Evolutionary conservation across 768 basidiomycete genomes (phyloP).

Genomic region (Trametes sanguinea): DNA sequence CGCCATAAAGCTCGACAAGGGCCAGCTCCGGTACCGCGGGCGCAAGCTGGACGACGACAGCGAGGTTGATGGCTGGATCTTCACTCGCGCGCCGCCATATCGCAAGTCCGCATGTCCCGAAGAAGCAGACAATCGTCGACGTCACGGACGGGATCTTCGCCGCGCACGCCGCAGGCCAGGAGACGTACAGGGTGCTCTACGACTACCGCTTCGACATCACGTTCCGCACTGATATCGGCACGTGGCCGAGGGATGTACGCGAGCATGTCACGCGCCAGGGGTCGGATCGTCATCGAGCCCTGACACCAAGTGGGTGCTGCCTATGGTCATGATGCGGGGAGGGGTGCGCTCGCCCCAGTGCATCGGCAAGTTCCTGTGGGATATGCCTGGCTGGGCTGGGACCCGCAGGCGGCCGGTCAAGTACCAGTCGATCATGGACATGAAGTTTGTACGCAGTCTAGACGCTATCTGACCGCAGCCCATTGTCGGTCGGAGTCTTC

Average conservation of each 20-base stretch:
- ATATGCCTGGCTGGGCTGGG: not conserved
- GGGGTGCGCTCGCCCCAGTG: not conserved
- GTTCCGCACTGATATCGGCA: conserved; percentile 40
- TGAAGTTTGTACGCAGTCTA: conserved; percentile 21
- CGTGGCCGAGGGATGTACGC: conserved; percentile 44
- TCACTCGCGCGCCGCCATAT: conserved; percentile 54
- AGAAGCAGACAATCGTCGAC: conserved; percentile 39
- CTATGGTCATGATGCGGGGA: conserved; percentile 39
- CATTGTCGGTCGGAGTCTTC: not conserved
- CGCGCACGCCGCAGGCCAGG: conserved; percentile 22
- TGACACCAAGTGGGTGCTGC: conserved; percentile 50
- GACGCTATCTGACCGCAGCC: not conserved
- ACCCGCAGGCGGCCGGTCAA: not conserved
- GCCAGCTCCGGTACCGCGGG: not conserved
- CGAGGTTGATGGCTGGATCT: conserved; percentile 51
- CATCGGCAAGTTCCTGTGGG: conserved; percentile 11
- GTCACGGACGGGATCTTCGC: conserved; percentile 38
- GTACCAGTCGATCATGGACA: conserved; percentile 12
- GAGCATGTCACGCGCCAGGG: conserved; percentile 29
- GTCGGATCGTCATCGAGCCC: conserved; percentile 39
- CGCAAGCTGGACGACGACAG: conserved; percentile 18
- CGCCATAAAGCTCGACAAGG: conserved; percentile 30
- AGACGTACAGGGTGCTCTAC: conserved; percentile 47
- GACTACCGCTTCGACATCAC: conserved; percentile 65
- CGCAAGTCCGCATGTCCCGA: conserved; percentile 26